phyloP scores from a whole-genome alignment of 140 eudicot species.

The Oenanthe javanica region DNA sequence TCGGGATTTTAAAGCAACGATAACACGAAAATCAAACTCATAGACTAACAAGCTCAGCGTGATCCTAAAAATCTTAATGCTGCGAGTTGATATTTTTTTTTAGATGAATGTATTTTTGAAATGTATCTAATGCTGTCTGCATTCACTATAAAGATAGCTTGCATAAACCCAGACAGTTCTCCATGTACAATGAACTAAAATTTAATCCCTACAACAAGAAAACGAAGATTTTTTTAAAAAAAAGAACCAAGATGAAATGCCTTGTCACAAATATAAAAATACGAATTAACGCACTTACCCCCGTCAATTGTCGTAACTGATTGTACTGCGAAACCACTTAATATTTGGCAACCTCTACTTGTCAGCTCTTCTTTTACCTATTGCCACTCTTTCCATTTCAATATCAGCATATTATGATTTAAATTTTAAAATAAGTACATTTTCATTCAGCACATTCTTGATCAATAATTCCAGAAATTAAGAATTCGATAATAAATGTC shows the following conservation, averaged over 20 bases:
- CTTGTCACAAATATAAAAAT: background rate
- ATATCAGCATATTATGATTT: background rate
- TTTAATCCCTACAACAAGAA: background rate
- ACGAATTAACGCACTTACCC: conserved; percentile 25
- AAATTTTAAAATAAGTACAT: background rate
- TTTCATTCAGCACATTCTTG: background rate
- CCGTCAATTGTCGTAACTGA: conserved; percentile 46
- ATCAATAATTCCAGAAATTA: background rate
- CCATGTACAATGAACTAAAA: background rate
- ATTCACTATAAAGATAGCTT: background rate
- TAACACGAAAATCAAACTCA: background rate
- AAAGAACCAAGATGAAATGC: background rate
- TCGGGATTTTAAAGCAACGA: background rate
- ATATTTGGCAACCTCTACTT: conserved; percentile 58
- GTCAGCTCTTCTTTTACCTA: conserved; percentile 64
- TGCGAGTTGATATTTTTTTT: background rate
- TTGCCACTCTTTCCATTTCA: background rate
- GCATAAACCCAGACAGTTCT: background rate
- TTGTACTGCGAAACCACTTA: conserved; percentile 40
- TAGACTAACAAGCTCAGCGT: background rate
- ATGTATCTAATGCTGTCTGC: background rate
- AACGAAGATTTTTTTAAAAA: too few species aligned
- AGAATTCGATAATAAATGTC: background rate
- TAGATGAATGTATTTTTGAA: background rate
- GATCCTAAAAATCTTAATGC: background rate